Conservation (phyloP, 2,329 filamentous ascomycete genomes). For the Fusarium sp. region DNA sequence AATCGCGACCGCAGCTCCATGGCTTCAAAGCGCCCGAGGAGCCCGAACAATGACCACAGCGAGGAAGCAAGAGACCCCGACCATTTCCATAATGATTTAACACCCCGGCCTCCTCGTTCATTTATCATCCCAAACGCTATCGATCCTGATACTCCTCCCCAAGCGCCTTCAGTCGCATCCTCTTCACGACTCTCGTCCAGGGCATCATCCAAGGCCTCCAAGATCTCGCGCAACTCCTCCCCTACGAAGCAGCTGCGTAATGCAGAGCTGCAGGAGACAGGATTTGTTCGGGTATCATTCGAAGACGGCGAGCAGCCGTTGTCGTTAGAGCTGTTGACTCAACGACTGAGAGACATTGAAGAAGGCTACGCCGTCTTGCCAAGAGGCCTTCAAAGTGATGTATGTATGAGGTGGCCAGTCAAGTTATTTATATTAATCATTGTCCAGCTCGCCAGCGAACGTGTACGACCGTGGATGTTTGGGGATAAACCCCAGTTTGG, state of each 20-base stretch:
- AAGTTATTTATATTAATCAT: background rate
- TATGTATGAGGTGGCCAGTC: background rate
- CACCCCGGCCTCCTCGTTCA: background rate
- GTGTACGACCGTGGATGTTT: conserved; percentile 1
- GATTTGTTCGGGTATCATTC: conserved; percentile 2
- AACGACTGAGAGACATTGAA: background rate
- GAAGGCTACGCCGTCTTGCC: conserved; percentile 3
- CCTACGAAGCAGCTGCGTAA: conserved; percentile 7
- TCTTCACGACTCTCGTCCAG: background rate
- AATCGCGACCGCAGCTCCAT: background rate
- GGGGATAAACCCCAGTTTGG: background rate
- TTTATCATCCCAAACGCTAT: background rate
- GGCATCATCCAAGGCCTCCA: conserved; percentile 10
- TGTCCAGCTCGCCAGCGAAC: background rate
- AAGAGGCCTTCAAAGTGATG: background rate
- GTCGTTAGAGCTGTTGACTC: background rate
- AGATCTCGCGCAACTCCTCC: conserved; percentile 1
- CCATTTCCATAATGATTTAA: background rate
- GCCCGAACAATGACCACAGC: background rate
- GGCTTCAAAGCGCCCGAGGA: background rate
- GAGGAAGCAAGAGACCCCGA: background rate
- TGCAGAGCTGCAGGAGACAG: conserved; percentile 2
- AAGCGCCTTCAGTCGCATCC: background rate
- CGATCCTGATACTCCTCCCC: background rate
- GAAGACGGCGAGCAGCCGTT: background rate